A percentile compares a stretch with the other conserved stretches of the same genome.
Evolutionary conservation across 306 rosid genomes (phyloP).

Genomic region (Acacia crassicarpa): DNA sequence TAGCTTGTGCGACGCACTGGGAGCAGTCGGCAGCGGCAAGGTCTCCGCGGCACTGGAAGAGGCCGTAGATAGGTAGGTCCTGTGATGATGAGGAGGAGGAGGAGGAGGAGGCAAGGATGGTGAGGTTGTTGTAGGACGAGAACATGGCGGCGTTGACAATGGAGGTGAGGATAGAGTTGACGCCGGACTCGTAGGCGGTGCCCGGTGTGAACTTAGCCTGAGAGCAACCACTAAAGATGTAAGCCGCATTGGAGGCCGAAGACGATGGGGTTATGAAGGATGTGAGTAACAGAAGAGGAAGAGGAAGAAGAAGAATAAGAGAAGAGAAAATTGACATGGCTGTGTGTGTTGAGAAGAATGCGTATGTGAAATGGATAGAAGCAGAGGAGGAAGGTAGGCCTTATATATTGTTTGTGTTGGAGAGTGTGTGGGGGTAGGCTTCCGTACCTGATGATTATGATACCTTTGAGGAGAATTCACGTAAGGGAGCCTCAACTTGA

Average conservation of each 20-base stretch:
- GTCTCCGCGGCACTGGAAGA: constrained; percentile 94
- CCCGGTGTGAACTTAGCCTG: constrained; percentile 58
- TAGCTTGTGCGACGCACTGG: constrained; percentile 56
- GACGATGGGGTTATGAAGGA: constrained; percentile 30
- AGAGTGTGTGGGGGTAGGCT: not conserved
- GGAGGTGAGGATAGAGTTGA: constrained; percentile 75
- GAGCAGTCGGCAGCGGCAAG: constrained; percentile 58
- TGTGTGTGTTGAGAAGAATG: not conserved
- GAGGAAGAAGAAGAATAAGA: constrained; percentile 16
- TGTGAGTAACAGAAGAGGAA: constrained; percentile 27
- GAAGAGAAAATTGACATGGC: constrained; percentile 34
- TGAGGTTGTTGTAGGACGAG: constrained; percentile 72
- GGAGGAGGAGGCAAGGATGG: constrained; percentile 31
- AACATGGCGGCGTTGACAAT: constrained; percentile 64
- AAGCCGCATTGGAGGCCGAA: constrained; percentile 41
- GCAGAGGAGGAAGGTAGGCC: not conserved
- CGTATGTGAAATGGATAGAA: not conserved
- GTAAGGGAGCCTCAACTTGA: constrained; percentile 43
- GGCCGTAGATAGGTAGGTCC: constrained; percentile 60
- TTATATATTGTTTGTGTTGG: too few species aligned
- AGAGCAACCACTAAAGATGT: constrained; percentile 83
- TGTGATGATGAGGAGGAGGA: not conserved
- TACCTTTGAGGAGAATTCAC: constrained; percentile 62
- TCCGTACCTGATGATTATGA: constrained; percentile 6
- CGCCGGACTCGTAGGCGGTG: constrained; percentile 50